phyloP scores from a whole-genome alignment of 805 yeast species.

The Torulaspora gathmanii region DNA sequence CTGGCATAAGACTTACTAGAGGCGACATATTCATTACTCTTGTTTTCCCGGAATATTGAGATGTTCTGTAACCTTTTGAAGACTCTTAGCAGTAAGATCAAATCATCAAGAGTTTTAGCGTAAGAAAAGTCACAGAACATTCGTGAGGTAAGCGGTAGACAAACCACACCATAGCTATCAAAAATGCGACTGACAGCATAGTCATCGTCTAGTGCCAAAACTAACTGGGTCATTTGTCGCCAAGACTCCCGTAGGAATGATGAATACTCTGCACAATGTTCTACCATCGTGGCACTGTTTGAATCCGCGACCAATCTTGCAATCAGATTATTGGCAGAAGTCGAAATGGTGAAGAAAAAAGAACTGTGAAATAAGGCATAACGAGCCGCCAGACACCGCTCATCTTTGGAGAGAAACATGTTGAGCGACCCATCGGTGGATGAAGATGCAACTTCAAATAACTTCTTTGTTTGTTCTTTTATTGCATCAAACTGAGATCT shows the following conservation, averaged over 20 bases:
- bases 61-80: constrained; percentile 15
- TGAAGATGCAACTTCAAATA: constrained; percentile 20
- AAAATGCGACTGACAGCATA: constrained; percentile 19
- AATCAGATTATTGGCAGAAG: constrained; percentile 20
- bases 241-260: constrained; percentile 12
- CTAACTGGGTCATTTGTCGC: constrained; percentile 11
- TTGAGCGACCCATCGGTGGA: not conserved
- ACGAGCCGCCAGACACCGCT: constrained; percentile 11
- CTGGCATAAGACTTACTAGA: constrained; percentile 18
- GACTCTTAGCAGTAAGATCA: constrained; percentile 11
- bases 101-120: constrained; percentile 11
- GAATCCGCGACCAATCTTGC: constrained; percentile 20
- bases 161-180: constrained; percentile 13
- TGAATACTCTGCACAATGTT: constrained; percentile 3
- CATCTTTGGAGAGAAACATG: constrained; percentile 10
- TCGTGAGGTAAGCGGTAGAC: constrained; percentile 11
- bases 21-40: constrained; percentile 12
- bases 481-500: constrained; percentile 21
- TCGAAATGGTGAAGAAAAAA: constrained; percentile 11
- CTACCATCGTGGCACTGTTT: constrained; percentile 7
- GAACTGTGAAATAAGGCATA: constrained; percentile 20
- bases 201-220: constrained; percentile 14
- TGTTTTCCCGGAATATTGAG: constrained; percentile 9
- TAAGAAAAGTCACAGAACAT: constrained; percentile 9
- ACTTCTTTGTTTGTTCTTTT: constrained; percentile 19